Evolutionary conservation across 371 early-diverging fungal species (phyloP), one percentile per base, ranked within the genome.

Genomic region (Neoconidiobolus thromboides): DNA sequence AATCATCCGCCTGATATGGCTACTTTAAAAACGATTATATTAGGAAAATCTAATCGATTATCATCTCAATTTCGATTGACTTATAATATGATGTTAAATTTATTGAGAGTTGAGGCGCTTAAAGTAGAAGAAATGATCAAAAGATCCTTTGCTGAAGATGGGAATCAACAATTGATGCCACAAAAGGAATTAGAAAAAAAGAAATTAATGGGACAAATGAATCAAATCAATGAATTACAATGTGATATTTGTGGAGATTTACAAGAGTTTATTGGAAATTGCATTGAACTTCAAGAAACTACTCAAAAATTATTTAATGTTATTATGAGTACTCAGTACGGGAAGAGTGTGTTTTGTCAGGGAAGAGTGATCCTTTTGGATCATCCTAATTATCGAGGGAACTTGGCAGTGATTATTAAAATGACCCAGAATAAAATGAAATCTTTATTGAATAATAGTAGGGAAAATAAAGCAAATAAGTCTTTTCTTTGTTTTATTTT

Each of bases 101-200:
- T 99, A 58, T 78, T 99, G 61, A 85, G 99, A 57, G 93, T 97
- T 1, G 96, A 98, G 64, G 92, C 94, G 1, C 77, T 99, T 42
- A 88, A 92, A 57, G 96, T 98, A 1, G 93, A 96, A 63, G 98
- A 97, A 63, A 89, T 99, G 84, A 93, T 99, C 67, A 92, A 93
- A 63, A 86, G 95, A 58, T 88, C 89, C 69, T 99, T 99, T 78
- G 91, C 88, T 7, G 96, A 95, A 65, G 86, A 89, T 67, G 69
- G 74, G 10, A 73, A 79, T 2, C 94, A 94, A 70, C 81, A 83
- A 61, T 64, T 79, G 40, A 69, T 91, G 39, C 97, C 94, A 0
- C 82, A 82, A 55, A 76, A 81, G 7, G 72, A 87, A 64, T 7
- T 42, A 43, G 26, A 26, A 43, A 41, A n/a, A 42, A 46, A 39